Percentiles rank a stretch among this genome's conserved stretches.
Evolutionary conservation across 176 grass and related monocot species (phyloP).

Genomic region (Aegilops sharonensis): DNA sequence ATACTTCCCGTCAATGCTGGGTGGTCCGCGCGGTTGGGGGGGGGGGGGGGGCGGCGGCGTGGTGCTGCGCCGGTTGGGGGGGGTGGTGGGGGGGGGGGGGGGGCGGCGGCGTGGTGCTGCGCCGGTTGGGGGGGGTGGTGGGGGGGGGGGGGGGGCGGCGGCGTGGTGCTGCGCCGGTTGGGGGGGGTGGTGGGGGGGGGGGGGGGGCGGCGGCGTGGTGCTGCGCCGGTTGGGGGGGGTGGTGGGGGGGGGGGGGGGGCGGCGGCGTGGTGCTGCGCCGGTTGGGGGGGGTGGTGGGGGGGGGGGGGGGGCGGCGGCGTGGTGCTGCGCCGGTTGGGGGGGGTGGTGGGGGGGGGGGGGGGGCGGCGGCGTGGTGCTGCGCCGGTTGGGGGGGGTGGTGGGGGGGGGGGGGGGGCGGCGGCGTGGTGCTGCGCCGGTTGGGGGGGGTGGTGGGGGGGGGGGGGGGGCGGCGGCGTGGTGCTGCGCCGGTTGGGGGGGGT

Average conservation of each 20-base stretch:
- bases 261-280: no score
- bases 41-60: no score
- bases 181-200: not conserved
- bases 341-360: not conserved
- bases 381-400: not conserved
- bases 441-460: not conserved
- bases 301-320: no score
- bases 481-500: not conserved
- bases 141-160: not conserved
- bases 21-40: not conserved
- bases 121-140: not conserved
- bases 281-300: not conserved
- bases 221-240: not conserved
- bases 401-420: not conserved
- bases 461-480: no score
- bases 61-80: not conserved
- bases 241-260: not conserved
- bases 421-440: no score
- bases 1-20: conserved; percentile 15
- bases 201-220: no score
- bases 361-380: no score
- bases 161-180: no score
- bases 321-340: not conserved
- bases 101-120: no score
- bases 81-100: not conserved